phyloP scores from a whole-genome alignment of 345 rosid species.

The Eucalyptus polyanthemos region DNA sequence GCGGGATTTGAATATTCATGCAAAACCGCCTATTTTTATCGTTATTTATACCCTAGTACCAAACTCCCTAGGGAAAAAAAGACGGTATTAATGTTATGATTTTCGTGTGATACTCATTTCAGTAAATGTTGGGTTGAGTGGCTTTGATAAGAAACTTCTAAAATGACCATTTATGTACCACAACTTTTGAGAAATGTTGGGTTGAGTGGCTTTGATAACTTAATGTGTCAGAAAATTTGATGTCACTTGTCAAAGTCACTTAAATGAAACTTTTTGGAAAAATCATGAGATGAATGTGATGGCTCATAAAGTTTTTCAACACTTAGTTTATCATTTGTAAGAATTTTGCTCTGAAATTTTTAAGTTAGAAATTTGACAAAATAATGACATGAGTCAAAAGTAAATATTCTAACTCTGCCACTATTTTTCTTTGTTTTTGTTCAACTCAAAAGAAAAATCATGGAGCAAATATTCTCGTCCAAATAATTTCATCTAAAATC shows the following conservation, averaged over 20 bases:
- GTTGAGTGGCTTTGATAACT: neutral
- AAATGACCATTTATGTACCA: neutral
- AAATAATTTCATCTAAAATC: neutral
- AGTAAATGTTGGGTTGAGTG: no score
- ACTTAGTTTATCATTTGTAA: neutral
- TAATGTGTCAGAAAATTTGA: neutral
- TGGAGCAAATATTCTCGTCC: neutral
- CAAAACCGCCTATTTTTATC: neutral
- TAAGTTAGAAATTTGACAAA: neutral
- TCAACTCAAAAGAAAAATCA: neutral
- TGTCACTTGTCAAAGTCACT: neutral
- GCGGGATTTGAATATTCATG: neutral
- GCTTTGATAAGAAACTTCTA: neutral
- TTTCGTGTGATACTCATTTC: fast-evolving
- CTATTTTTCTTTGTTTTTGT: neutral
- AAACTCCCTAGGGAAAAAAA: neutral
- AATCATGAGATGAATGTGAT: neutral
- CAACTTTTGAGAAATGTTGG: neutral
- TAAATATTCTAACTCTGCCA: no score
- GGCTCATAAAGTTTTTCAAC: neutral
- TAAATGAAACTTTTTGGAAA: neutral
- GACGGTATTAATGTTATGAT: neutral
- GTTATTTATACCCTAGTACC: neutral
- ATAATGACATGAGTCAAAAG: no score
- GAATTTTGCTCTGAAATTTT: neutral